Conservation (phyloP, 768 basidiomycete genomes). For the Mycena kentingensis region DNA sequence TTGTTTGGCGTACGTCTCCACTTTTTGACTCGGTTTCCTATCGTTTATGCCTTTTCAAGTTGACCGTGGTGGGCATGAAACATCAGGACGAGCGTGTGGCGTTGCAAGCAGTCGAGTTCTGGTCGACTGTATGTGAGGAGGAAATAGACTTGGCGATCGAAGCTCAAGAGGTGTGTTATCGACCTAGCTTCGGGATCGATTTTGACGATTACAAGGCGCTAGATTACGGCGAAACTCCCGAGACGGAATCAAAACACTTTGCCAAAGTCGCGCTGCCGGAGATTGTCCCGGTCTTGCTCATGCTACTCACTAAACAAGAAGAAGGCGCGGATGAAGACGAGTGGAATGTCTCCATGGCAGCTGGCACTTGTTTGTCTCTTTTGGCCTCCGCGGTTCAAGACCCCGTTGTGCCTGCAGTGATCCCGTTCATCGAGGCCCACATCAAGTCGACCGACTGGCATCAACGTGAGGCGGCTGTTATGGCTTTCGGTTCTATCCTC, state of each 20-base stretch:
- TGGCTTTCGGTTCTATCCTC: slow-evolving; percentile 97
- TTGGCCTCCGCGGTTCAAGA: slow-evolving; percentile 92
- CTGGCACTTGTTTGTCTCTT: slow-evolving; percentile 85
- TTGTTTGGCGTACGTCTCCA: slow-evolving; percentile 81
- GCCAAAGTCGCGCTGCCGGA: slow-evolving; percentile 94
- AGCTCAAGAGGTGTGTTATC: slow-evolving; percentile 73
- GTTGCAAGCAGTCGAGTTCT: slow-evolving; percentile 97
- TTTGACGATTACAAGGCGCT: slow-evolving; percentile 63
- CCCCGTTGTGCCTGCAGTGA: slow-evolving; percentile 86
- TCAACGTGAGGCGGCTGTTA: slow-evolving; percentile 93
- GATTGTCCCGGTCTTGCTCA: slow-evolving; percentile 89
- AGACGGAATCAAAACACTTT: slow-evolving; percentile 85
- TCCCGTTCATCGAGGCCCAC: slow-evolving; percentile 97
- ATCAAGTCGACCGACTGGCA: slow-evolving; percentile 95
- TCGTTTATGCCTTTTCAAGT: slow-evolving; percentile 42
- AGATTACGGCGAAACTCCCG: slow-evolving; percentile 86
- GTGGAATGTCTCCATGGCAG: slow-evolving; percentile 98
- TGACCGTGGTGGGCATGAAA: slow-evolving; percentile 98
- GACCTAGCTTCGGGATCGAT: slow-evolving; percentile 3
- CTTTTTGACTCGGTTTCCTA: slow-evolving; percentile 5
- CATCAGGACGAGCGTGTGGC: slow-evolving; percentile 88
- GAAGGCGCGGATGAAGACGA: slow-evolving; percentile 98
- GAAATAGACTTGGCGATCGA: slow-evolving; percentile 92
- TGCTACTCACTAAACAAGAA: slow-evolving; percentile 87
- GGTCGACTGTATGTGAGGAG: slow-evolving; percentile 98